Evolutionary conservation across 1,139 yeast genomes (phyloP), one percentile per base, ranked within the genome.

Genomic region (Yamadazyma kanchanaburiensis): DNA sequence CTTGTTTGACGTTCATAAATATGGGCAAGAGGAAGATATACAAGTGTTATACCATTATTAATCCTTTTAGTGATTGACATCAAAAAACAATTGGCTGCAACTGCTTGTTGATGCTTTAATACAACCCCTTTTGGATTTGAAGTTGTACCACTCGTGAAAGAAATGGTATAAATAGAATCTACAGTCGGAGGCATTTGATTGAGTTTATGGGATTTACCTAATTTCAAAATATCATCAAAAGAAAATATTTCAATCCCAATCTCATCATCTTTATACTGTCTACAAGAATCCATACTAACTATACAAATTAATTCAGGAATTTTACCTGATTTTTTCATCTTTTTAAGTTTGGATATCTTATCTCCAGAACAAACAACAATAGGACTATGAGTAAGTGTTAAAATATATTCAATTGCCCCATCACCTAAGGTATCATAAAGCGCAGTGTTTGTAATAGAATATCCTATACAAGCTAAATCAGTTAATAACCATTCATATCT

Each of bases 91-190:
- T 69, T 45, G 4, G 74, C 76, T 6, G 81, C 64, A 4, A 72
- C 59, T 2, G 75, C 66, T 36, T 60, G 62, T 17, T 55, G 55
- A 30, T 80, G 86, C 3, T 74, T 58, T 38, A 80, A 51, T 30
- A 73, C 69, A 6, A 77, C 87, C 25, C 87, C 87, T 52, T 80
- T 80, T 13, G 87, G 87, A 32, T 60, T 52, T 9, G 25, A 16
- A 5, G 87, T 80, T 15, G 88, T 78, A 7, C 88, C 87, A 8
- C 85, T 77, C 9, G 91, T 82, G 55, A 80, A 82, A 14, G 81
- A 77, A 39, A 82, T 74, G 26, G 88, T 79, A 42, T 74, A 72
- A n/a, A 72, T 40, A 12, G 78, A 64, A 9, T 72, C 67, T 2
- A 74, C 65, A 0, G 49, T 48, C 4, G 87, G 82, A 6, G 77